Evolutionary conservation across 192 early-diverging fungal genomes (phyloP), one percentile per base, ranked within the genome.

Genomic region (Podila horticola): DNA sequence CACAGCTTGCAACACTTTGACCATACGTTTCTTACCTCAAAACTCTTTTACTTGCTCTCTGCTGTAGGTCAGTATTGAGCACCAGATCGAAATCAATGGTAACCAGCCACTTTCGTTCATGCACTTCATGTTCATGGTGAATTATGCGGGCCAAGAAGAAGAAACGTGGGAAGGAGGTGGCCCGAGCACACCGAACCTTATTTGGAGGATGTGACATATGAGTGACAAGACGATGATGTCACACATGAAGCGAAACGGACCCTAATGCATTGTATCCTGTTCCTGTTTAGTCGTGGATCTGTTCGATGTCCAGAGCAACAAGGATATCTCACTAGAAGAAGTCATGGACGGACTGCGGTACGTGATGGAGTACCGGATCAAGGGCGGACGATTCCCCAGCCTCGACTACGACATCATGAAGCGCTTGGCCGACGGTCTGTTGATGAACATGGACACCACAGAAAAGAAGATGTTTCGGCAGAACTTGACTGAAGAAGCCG

Each of bases 331-430:
- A 4, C 84, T 95, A 0, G 77, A 84, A 57, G 96, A 97, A 81
- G 92, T 97, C 50, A 89, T 98, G 26, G 90, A 91, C 31, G 92
- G 97, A 17, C 86, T 98, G 62, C 94, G 94, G 61, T 98, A 98
- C 84, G 96, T 97, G 29, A 95, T 97, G 89, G 94, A 97, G 73
- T 97, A 94, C 82, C 92, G 95, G 28, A 90, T 98, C 66, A 93
- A 93, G 67, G 94, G 93, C 62, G 92, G 93, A 17, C 92, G 94
- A 71, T 92, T 93, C 86, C 90, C 88, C 50, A 90, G 92, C 64
- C 90, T 99, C 36, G 95, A 98, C 36, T 77, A 72, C 7, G 89
- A 72, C 7, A 79, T 99, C 50, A 99, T 99, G 97, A 87, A 90
- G 66, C 90, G 94, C 22, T 89, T 99, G 28, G 89, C 92, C 61